Evolutionary conservation across 2,329 filamentous ascomycete genomes (phyloP).

Genomic region (Epichloe coenophiala): DNA sequence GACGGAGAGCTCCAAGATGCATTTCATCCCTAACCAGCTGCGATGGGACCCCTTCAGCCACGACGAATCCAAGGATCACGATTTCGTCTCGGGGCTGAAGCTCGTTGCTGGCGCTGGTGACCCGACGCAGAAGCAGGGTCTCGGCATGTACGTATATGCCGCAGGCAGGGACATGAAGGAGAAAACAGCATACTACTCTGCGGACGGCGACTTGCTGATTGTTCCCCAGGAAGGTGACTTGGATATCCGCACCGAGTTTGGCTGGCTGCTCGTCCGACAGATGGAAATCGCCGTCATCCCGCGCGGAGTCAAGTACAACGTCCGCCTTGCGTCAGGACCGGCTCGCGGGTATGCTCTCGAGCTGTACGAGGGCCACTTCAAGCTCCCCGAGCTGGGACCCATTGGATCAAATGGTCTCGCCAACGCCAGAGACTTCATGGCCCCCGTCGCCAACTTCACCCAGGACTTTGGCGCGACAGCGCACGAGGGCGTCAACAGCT

Average conservation of each 20-base stretch:
- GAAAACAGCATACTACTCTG: conserved; percentile 70
- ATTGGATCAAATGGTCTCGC: conserved; percentile 65
- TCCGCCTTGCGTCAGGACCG: conserved; percentile 47
- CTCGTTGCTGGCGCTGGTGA: conserved; percentile 70
- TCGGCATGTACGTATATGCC: conserved; percentile 71
- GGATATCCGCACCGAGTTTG: conserved; percentile 67
- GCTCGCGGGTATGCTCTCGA: conserved; percentile 64
- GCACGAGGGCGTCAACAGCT: conserved; percentile 18
- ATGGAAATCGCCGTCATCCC: conserved; percentile 69
- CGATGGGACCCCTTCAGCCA: conserved; percentile 75
- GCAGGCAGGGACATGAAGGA: conserved; percentile 64
- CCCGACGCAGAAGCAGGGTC: conserved; percentile 61
- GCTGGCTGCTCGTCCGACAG: conserved; percentile 59
- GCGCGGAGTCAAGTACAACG: conserved; percentile 59
- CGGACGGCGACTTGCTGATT: conserved; percentile 67
- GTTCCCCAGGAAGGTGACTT: conserved; percentile 62
- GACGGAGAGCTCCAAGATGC: conserved; percentile 16
- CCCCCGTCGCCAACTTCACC: conserved; percentile 54
- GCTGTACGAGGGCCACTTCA: conserved; percentile 59
- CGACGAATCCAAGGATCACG: conserved; percentile 35
- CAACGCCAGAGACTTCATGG: conserved; percentile 63
- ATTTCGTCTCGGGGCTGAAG: conserved; percentile 47
- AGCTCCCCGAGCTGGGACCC: conserved; percentile 57
- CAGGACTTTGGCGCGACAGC: conserved; percentile 35
- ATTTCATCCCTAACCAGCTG: conserved; percentile 56